Evolutionary conservation across 768 basidiomycete species (phyloP), one percentile per base, ranked within the genome.

Genomic region (Auricularia auricula-judae): DNA sequence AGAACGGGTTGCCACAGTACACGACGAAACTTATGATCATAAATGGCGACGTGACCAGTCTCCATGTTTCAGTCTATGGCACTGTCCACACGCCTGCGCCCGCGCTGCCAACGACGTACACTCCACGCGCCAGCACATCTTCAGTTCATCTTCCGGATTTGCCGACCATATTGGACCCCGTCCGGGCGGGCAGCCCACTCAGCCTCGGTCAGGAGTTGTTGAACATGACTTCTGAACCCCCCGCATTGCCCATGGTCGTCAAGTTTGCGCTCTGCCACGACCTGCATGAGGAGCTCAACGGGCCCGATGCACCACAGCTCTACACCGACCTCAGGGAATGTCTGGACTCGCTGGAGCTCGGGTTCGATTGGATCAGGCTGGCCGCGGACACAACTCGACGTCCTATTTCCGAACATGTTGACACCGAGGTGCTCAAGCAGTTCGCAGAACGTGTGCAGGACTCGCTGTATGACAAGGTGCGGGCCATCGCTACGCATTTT

Each of bases 241-340:
- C 88, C 1, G 78, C 85, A 1, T 79, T 91, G 4, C 76, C 82
- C 4, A 80, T 89, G 14, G 79, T 88, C 61, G 80, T 88, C 44
- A 81, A 86, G 34, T 77, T 91, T 29, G 86, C 91, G 82, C 87
- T 91, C 68, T 90, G 88, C 71, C 76, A 44, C 63, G 56, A 66
- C 88, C 88, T 0, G 76, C 82, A 84, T 66, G 86, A 90, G n/a
- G 89, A 91, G 64, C 91, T 88, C 88, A 88, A 89, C 65, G 75
- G 83, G 34, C 84, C 83, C 1, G 83, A 84, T 11, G 91, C 91
- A 68, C 89, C 90, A 0, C 82, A 86, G 70, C 71, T 90, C 29
- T 84, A 86, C 67, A 80, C 87, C 1, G 82, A 89, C 70, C 71
- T 91, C 36, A 79, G 79, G 33, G 77, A 75, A n/a, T 76, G 77